Conservation (phyloP, 352 stramenopile species). For the Pythium brassicae region DNA sequence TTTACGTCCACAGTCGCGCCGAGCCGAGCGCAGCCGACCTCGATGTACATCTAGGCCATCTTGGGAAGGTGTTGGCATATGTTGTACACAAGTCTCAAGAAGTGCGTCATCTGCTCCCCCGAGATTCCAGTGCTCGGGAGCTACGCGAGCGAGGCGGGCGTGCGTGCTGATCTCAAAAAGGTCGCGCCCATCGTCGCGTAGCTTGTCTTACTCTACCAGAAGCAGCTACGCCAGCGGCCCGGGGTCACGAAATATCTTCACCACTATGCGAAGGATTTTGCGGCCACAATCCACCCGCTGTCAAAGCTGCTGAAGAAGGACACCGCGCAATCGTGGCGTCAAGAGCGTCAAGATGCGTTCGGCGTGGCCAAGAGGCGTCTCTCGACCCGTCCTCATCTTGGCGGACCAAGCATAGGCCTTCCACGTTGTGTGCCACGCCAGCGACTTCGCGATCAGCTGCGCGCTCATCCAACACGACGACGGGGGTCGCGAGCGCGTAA, state of each 20-base stretch:
- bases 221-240: conserved; percentile 11
- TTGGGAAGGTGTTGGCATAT: background rate
- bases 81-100: background rate
- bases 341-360: conserved; percentile 14
- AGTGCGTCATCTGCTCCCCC: background rate
- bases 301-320: conserved; percentile 17
- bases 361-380: conserved; percentile 11
- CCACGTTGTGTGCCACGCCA: conserved; percentile 14
- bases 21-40: background rate
- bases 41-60: background rate
- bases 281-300: conserved; percentile 4
- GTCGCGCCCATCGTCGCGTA: conserved; percentile 6
- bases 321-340: conserved; percentile 3
- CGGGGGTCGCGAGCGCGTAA: background rate
- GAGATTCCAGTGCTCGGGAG: background rate
- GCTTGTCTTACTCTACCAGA: conserved; percentile 2
- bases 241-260: conserved; percentile 19
- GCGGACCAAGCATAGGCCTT: conserved; percentile 10
- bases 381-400: conserved; percentile 17
- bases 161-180: conserved; percentile 19
- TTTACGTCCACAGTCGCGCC: conserved; percentile 3
- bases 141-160: background rate
- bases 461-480: background rate
- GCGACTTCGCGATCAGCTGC: conserved; percentile 20
- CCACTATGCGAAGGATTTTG: conserved; percentile 18